Conservation (phyloP, 2,329 filamentous ascomycete species). For the Xylariaceae sp. region DNA sequence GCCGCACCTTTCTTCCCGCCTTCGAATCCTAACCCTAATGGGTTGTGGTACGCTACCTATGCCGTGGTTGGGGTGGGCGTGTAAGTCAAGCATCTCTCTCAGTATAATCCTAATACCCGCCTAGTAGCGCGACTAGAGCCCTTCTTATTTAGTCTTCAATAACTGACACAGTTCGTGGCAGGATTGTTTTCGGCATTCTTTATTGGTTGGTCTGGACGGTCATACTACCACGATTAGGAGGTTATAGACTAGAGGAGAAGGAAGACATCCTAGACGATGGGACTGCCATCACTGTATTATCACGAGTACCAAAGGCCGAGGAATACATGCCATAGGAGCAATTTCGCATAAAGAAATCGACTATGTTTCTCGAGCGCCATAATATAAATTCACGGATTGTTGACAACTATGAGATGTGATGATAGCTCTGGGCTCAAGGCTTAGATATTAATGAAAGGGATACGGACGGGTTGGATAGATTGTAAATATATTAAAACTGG, state of each 20-base stretch:
- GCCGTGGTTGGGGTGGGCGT: constrained; percentile 58
- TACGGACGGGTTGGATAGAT: not conserved
- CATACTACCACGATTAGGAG: constrained; percentile 61
- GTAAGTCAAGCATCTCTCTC: constrained; percentile 47
- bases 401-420: not conserved
- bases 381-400: not conserved
- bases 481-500: no score
- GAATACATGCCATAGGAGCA: not conserved
- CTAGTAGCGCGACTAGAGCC: not conserved
- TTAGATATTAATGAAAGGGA: not conserved
- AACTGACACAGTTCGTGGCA: constrained; percentile 39
- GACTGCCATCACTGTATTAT: constrained; percentile 67
- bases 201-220: constrained; percentile 76
- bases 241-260: constrained; percentile 68
- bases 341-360: not conserved
- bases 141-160: not conserved
- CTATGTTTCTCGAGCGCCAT: not conserved
- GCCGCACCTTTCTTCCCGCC: constrained; percentile 68
- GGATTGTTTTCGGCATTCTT: constrained; percentile 60
- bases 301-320: constrained; percentile 41
- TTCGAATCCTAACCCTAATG: constrained; percentile 50
- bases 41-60: constrained; percentile 60
- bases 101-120: not conserved
- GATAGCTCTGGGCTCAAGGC: not conserved
- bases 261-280: constrained; percentile 67